A percentile compares a stretch with the other conserved stretches of the same genome.
These are phyloP conservation scores for Paxillus involutus DNA, from an alignment of 768 basidiomycete species.

Conservation along the genomic window DNA sequence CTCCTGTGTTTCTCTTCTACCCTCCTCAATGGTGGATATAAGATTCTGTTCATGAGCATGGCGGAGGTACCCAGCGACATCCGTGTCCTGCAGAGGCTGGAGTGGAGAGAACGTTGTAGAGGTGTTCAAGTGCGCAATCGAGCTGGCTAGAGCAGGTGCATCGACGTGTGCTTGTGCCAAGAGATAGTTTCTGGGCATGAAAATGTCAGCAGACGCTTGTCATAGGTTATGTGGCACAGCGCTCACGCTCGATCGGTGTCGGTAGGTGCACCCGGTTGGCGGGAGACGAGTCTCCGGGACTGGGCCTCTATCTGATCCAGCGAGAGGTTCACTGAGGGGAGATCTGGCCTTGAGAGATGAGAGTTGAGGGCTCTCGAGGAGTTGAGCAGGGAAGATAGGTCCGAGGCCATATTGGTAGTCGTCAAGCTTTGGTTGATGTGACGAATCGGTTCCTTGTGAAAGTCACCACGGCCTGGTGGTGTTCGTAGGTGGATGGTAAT, in stretches of 20 bases:
- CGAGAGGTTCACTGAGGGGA: constrained; percentile 86
- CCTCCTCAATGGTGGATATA: constrained; percentile 92
- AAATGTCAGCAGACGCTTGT: constrained; percentile 7
- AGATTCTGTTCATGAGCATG: constrained; percentile 94
- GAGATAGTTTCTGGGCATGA: constrained; percentile 69
- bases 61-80: constrained; percentile 91
- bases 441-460: not conserved
- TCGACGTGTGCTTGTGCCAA: constrained; percentile 94
- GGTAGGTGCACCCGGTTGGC: constrained; percentile 59
- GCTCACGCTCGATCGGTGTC: constrained; percentile 77
- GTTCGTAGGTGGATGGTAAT: not conserved
- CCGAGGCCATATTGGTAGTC: constrained; percentile 32
- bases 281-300: constrained; percentile 78
- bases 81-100: constrained; percentile 92
- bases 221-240: constrained; percentile 4
- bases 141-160: constrained; percentile 79
- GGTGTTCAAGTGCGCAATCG: constrained; percentile 82
- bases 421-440: not conserved
- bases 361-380: constrained; percentile 74
- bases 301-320: constrained; percentile 95
- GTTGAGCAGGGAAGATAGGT: constrained; percentile 69
- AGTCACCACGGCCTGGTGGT: not conserved
- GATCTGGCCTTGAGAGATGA: constrained; percentile 74
- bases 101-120: constrained; percentile 82
- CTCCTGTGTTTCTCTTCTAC: constrained; percentile 78